Conservation (phyloP, 2,329 filamentous ascomycete species). For the Talaromyces sp. region DNA sequence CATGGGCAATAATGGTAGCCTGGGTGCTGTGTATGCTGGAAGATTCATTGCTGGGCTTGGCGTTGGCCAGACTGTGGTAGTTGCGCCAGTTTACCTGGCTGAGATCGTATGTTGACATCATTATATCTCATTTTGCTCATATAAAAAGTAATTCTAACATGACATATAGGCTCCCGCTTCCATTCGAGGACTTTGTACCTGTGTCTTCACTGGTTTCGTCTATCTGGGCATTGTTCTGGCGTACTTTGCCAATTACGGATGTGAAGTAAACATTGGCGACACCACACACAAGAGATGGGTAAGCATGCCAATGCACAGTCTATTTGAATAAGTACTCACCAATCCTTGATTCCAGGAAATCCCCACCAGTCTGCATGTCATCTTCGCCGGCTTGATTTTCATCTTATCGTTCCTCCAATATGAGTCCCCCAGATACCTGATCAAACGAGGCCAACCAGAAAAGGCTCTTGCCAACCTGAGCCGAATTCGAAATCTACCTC, state of each 20-base stretch:
- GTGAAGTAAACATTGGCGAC: conserved; percentile 54
- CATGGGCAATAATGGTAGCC: conserved; percentile 41
- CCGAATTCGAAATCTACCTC: conserved; percentile 60
- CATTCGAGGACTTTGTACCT: conserved; percentile 73
- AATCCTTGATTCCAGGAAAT: conserved; percentile 44
- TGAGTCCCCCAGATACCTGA: conserved; percentile 71
- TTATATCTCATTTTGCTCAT: too few relatives aligned
- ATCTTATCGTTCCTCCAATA: conserved; percentile 68
- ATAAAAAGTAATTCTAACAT: too few relatives aligned
- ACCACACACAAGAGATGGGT: conserved; percentile 52
- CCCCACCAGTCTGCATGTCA: conserved; percentile 75
- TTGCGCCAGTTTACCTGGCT: conserved; percentile 69
- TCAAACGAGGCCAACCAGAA: conserved; percentile 65
- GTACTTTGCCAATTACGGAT: conserved; percentile 74
- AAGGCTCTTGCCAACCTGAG: conserved; percentile 49
- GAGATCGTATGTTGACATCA: conserved; percentile 56
- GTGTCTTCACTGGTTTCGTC: conserved; percentile 70
- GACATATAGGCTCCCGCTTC: conserved; percentile 57
- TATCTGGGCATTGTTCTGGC: conserved; percentile 69
- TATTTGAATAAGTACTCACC: neutral
- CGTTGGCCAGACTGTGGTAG: conserved; percentile 47
- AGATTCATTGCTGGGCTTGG: conserved; percentile 50
- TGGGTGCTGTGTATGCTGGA: conserved; percentile 48
- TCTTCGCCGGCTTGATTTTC: conserved; percentile 74
- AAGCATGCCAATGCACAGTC: conserved; percentile 5